Evolutionary conservation across 2,329 filamentous ascomycete species (phyloP).

Genomic region (Fusarium penzigii): DNA sequence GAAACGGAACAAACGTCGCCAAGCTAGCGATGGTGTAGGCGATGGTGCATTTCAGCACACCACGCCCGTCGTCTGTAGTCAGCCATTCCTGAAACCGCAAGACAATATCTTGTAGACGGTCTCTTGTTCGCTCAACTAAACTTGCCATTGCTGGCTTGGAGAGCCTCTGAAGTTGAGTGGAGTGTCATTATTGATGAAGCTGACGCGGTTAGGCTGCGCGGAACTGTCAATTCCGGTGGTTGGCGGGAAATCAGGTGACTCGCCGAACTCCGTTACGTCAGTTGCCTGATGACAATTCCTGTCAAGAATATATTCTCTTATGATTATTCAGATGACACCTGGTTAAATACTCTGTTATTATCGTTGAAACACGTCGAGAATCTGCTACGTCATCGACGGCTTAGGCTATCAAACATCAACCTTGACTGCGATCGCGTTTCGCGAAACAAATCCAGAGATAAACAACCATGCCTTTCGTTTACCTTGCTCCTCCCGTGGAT

Average conservation of each 20-base stretch:
- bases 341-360: too few relatives aligned
- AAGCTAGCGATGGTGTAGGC: conserved; percentile 86
- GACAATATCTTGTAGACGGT: conserved; percentile 35
- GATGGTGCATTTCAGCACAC: conserved; percentile 86
- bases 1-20: conserved; percentile 75
- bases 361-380: too few relatives aligned
- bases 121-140: not conserved
- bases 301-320: too few relatives aligned
- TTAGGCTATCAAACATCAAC: conserved; percentile 50
- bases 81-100: conserved; percentile 58
- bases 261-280: too few relatives aligned
- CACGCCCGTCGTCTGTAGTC: conserved; percentile 70
- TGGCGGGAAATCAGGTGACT: not conserved
- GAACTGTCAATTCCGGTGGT: not conserved
- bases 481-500: conserved; percentile 44
- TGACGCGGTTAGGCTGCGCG: not conserved
- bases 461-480: conserved; percentile 57
- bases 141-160: not conserved
- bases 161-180: not conserved
- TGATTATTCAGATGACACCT: too few relatives aligned
- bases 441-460: conserved; percentile 55
- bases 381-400: too few relatives aligned
- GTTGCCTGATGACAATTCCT: too few relatives aligned
- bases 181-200: not conserved
- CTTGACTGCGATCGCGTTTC: conserved; percentile 50